phyloP scores from a whole-genome alignment of 2,329 filamentous ascomycete species.

The Phoma herbarum region DNA sequence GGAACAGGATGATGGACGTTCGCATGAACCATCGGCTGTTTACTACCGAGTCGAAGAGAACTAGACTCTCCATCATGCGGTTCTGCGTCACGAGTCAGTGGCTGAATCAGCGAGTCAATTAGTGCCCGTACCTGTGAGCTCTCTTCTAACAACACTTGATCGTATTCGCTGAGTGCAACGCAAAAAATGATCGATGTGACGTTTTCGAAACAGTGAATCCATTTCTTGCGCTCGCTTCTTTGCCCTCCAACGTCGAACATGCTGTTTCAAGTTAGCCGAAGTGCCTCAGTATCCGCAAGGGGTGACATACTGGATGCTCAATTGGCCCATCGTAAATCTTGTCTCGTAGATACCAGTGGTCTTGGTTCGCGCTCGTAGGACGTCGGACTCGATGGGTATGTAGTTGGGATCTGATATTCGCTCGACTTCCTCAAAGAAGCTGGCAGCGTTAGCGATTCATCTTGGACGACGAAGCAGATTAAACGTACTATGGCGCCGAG shows the following conservation, averaged over 20 bases:
- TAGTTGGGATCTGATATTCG: slow-evolving; percentile 87
- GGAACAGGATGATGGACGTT: slow-evolving; percentile 96
- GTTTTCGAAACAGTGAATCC: slow-evolving; percentile 99
- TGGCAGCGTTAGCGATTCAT: slow-evolving; percentile 52
- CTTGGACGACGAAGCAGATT: slow-evolving; percentile 1
- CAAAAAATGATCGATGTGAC: slow-evolving; percentile 99
- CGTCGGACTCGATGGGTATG: slow-evolving; percentile 91
- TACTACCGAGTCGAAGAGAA: slow-evolving; percentile 97
- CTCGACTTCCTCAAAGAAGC: slow-evolving; percentile 93
- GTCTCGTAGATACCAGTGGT: slow-evolving; percentile 99
- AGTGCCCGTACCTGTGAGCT: slow-evolving; percentile 81
- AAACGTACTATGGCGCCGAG: slow-evolving; percentile 90
- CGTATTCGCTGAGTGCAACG: slow-evolving; percentile 96
- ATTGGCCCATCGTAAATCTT: slow-evolving; percentile 95
- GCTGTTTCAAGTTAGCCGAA: slow-evolving; percentile 62
- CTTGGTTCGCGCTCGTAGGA: slow-evolving; percentile 93
- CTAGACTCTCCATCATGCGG: slow-evolving; percentile 98
- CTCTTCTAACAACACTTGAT: slow-evolving; percentile 95
- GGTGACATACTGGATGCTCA: slow-evolving; percentile 91
- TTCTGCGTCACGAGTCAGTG: slow-evolving; percentile 68
- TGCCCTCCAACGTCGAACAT: slow-evolving; percentile 99
- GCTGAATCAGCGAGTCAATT: slow-evolving; percentile 14
- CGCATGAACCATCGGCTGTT: slow-evolving; percentile 99
- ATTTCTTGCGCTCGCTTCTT: slow-evolving; percentile 97
- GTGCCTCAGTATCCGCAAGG: slow-evolving; percentile 32